phyloP scores from a whole-genome alignment of 495 filamentous ascomycete species.

The Aspergillus heteromorphus region DNA sequence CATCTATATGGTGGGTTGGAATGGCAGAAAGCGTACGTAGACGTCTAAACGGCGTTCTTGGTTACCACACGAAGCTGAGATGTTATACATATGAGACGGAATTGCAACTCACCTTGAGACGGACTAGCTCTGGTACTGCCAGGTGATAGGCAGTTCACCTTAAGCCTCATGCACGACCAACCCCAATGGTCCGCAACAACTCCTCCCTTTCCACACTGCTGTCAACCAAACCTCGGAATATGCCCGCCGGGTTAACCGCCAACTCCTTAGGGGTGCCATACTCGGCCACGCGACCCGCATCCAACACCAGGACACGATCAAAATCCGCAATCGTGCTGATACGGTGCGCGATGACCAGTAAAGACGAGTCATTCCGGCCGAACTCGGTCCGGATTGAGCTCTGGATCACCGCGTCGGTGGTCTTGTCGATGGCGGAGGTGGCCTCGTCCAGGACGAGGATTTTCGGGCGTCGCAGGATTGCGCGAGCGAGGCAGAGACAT shows the following conservation, averaged over 20 bases:
- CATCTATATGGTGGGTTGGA: no score
- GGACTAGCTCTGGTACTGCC: no score
- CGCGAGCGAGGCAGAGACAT: conserved; percentile 72
- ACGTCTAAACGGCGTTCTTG: no score
- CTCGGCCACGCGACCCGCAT: conserved; percentile 68
- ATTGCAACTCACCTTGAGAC: no score
- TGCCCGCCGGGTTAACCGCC: conserved; percentile 12
- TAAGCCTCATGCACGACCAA: no score
- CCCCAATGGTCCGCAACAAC: neutral
- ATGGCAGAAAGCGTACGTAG: no score
- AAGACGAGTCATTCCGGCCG: conserved; percentile 60
- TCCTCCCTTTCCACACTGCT: neutral
- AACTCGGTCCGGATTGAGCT: conserved; percentile 67
- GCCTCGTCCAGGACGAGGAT: conserved; percentile 87
- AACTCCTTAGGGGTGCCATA: conserved; percentile 60
- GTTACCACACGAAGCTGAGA: no score
- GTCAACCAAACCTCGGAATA: neutral
- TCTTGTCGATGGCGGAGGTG: conserved; percentile 79
- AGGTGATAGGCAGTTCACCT: no score
- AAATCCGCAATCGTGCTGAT: conserved; percentile 80
- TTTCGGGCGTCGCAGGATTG: conserved; percentile 78
- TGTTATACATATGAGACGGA: no score
- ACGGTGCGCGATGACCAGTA: conserved; percentile 79
- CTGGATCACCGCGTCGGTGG: conserved; percentile 80
- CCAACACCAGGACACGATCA: conserved; percentile 88